A percentile compares a stretch with the other conserved stretches of the same genome.
Evolutionary conservation across 345 rosid species (phyloP).

Genomic region (Eucalyptus curtisii): DNA sequence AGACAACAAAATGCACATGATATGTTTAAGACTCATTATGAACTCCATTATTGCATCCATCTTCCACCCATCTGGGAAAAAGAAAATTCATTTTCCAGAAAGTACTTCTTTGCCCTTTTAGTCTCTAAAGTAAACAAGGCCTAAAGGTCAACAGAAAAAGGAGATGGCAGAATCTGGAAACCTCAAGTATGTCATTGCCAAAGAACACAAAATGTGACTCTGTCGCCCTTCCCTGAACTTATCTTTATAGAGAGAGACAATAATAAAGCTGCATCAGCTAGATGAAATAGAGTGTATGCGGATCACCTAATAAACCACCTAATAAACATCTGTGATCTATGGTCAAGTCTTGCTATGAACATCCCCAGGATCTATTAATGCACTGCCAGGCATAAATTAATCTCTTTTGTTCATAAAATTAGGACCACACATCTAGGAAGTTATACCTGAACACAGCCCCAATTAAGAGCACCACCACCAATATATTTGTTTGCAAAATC

Average conservation of each 20-base stretch:
- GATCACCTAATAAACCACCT: background rate
- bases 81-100: background rate
- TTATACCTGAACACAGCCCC: constrained; percentile 90
- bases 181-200: background rate
- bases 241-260: background rate
- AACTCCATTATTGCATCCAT: background rate
- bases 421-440: background rate
- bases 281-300: background rate
- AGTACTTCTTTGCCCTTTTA: background rate
- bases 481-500: constrained; percentile 89
- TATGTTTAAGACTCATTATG: background rate
- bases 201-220: background rate
- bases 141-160: background rate
- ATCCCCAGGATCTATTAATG: background rate
- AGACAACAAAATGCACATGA: background rate
- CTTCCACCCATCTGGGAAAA: background rate
- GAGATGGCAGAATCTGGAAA: background rate
- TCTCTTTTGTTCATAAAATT: background rate
- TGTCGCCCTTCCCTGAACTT: background rate
- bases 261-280: background rate
- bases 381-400: background rate
- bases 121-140: background rate
- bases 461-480: constrained; percentile 80
- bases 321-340: background rate
- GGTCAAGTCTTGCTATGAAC: background rate